A percentile compares a stretch with the other conserved stretches of the same genome.
phyloP scores from a whole-genome alignment of 106 monocot species.

The Gastrodia elata region DNA sequence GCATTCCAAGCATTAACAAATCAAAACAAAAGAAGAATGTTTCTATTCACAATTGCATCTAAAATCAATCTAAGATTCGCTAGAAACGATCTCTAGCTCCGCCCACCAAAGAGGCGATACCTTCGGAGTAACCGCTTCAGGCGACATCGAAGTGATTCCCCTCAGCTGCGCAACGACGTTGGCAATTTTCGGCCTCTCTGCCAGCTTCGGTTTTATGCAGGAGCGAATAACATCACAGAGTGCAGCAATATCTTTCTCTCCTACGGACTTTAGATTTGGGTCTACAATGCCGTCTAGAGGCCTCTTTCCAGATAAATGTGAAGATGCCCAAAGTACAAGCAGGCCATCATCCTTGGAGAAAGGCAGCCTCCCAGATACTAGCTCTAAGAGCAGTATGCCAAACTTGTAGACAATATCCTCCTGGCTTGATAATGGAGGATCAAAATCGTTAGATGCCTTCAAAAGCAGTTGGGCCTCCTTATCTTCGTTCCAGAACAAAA shows the following conservation, averaged over 20 bases:
- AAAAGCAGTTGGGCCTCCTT: slow-evolving; percentile 1
- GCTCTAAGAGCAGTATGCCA: slow-evolving; percentile 66
- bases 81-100: slow-evolving; percentile 66
- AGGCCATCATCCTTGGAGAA: slow-evolving; percentile 54
- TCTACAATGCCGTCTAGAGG: slow-evolving; percentile 54
- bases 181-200: slow-evolving; percentile 38
- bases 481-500: slow-evolving; percentile 35
- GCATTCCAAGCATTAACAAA: background rate
- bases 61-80: slow-evolving; percentile 10
- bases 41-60: slow-evolving; percentile 8
- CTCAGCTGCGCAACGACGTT: slow-evolving; percentile 36
- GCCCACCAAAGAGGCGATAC: slow-evolving; percentile 88
- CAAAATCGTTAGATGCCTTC: slow-evolving; percentile 5
- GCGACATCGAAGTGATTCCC: slow-evolving; percentile 35
- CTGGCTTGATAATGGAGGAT: slow-evolving; percentile 4
- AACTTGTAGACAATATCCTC: slow-evolving; percentile 55
- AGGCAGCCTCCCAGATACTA: slow-evolving; percentile 62
- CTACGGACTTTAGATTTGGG: slow-evolving; percentile 25
- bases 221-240: slow-evolving; percentile 35
- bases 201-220: slow-evolving; percentile 33
- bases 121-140: slow-evolving; percentile 52
- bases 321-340: slow-evolving; percentile 65
- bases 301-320: slow-evolving; percentile 42
- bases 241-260: slow-evolving; percentile 27
- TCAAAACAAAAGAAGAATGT: slow-evolving; percentile 4